Evolutionary conservation across 2,329 filamentous ascomycete genomes (phyloP), one percentile per base, ranked within the genome.

Genomic region (Fonsecaea nubica): DNA sequence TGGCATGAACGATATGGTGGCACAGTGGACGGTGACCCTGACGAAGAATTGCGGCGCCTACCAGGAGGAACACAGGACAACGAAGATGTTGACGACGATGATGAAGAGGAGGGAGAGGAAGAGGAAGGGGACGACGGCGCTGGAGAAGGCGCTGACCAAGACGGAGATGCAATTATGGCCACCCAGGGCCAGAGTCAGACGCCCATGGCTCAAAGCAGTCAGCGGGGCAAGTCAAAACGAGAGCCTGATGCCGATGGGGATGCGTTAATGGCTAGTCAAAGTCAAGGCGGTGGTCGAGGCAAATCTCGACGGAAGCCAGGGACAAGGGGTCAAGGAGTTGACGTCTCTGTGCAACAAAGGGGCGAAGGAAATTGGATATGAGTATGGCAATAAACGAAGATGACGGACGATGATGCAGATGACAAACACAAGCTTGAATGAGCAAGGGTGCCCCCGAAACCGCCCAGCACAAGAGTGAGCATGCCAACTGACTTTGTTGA

Each of bases 31-130:
- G 69, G 76, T 40, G 64, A 73, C 66, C 74, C 74, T 1, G 72
- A 76, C 33, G 72, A 78, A 62, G 72, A 78, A 40, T 69, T 73
- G 67, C 76, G 77, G 30, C 77, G 79, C 52, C 78, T 76, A n/a
- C 76, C 81, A 72, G 58, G 79, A 77, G 66, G 80, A 79, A 76
- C 76, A 72, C 69, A 76, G 78, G 69, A 75, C 77, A 42, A 77
- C 75, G 53, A 79, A 74, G 66, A 75, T 77, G 72, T 80, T 79
- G 73, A 82, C 78, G 53, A 78, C 75, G 4, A 77, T 33, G 61
- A 45, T 10, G 58, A 66, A n/a, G 66, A 50, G 10, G 70, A 69
- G n/a, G 45, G 45, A 21, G 45, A 50, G 18, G 69, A 68, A 30
- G 70, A 72, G 78, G 68, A 75, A 77, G 42, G 77, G 75, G 53